Evolutionary conservation across 129 eudicot species (phyloP).

Genomic region (Cynara cardunculus): DNA sequence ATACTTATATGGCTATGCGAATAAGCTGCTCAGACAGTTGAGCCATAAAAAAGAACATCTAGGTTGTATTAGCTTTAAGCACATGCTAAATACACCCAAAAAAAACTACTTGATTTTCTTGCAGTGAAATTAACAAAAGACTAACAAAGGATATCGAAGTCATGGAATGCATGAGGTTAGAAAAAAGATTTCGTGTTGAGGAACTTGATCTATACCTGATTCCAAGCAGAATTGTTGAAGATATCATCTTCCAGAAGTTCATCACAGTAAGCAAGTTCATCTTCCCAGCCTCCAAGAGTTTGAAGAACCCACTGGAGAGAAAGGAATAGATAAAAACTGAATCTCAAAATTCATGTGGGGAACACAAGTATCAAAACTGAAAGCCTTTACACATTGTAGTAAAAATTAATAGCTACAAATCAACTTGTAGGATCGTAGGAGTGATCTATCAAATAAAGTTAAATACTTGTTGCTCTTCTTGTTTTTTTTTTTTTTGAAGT

Average conservation of each 20-base stretch:
- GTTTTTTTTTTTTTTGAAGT: too few relatives aligned
- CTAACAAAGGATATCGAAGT: not conserved
- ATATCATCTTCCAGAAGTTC: conserved; percentile 73
- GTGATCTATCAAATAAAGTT: not conserved
- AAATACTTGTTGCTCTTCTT: not conserved
- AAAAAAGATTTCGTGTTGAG: not conserved
- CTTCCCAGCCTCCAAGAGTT: conserved; percentile 96
- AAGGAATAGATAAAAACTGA: not conserved
- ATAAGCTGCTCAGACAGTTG: not conserved
- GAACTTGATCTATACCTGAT: conserved; percentile 58
- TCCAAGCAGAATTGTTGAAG: conserved; percentile 98
- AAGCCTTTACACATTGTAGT: not conserved
- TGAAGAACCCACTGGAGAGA: conserved; percentile 90
- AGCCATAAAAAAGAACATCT: not conserved
- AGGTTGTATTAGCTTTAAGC: not conserved
- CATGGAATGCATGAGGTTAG: not conserved
- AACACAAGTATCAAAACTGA: not conserved
- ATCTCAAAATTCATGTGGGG: not conserved
- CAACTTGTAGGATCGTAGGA: not conserved
- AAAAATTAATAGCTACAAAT: not conserved
- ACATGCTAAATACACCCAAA: not conserved
- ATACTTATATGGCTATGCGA: not conserved
- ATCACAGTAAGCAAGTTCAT: conserved; percentile 83
- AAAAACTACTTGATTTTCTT: not conserved
- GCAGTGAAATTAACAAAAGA: not conserved